These are phyloP conservation scores for Calonectria montana DNA, from an alignment of 2,329 filamentous ascomycete species.

Conservation along the genomic window DNA sequence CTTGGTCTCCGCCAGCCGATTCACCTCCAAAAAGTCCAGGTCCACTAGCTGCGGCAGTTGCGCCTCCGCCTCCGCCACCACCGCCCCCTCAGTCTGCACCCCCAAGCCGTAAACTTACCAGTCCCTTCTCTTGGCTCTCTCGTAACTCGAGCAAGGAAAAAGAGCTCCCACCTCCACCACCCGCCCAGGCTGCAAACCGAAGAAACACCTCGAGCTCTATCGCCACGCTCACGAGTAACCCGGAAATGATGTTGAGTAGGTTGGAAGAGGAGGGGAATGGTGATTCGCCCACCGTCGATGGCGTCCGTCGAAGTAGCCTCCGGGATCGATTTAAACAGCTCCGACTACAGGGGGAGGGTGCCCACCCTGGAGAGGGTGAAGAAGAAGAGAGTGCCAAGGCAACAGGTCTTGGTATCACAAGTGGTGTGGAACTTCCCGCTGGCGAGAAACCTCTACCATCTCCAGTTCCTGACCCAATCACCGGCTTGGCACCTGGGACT, in stretches of 20 bases:
- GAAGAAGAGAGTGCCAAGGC: slow-evolving; percentile 54
- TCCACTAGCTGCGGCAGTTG: slow-evolving; percentile 47
- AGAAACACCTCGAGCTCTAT: slow-evolving; percentile 86
- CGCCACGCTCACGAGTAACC: slow-evolving; percentile 81
- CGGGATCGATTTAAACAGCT: slow-evolving; percentile 84
- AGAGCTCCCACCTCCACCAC: slow-evolving; percentile 65
- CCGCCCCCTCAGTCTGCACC: slow-evolving; percentile 47
- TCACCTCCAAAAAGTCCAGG: slow-evolving; percentile 59
- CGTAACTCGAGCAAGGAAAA: slow-evolving; percentile 72
- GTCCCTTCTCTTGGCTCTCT: slow-evolving; percentile 88
- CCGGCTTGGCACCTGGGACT: slow-evolving; percentile 83
- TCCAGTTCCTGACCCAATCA: slow-evolving; percentile 73
- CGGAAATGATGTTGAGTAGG: slow-evolving; percentile 81
- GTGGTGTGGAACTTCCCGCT: slow-evolving; percentile 40
- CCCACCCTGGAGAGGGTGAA: slow-evolving; percentile 62
- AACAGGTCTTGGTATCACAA: slow-evolving; percentile 35
- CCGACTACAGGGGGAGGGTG: slow-evolving; percentile 78
- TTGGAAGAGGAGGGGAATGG: slow-evolving; percentile 78
- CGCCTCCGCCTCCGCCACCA: slow-evolving; percentile 46
- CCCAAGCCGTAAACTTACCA: slow-evolving; percentile 78
- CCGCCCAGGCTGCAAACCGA: slow-evolving; percentile 57
- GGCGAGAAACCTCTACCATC: slow-evolving; percentile 52
- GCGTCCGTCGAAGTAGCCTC: slow-evolving; percentile 69
- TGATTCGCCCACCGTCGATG: slow-evolving; percentile 56
- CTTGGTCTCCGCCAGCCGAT: slow-evolving; percentile 73